Conservation (phyloP, 1,284 basidiomycete genomes). For the Cronartium quercuum region DNA sequence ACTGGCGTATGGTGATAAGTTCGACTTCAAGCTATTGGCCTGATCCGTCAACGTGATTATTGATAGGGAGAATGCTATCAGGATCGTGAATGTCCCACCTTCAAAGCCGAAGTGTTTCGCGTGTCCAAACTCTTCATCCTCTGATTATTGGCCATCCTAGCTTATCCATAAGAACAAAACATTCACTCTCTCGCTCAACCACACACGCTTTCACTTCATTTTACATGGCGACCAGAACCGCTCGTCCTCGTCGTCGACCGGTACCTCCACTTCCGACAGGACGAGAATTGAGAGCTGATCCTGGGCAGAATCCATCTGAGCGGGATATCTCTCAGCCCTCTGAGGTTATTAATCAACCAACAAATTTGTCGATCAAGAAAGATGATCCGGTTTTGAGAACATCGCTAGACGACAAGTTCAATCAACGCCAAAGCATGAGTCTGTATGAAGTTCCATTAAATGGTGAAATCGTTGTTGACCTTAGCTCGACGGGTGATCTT, state of each 20-base stretch:
- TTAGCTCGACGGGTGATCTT: neutral
- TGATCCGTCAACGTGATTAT: neutral
- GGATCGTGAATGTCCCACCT: too few species aligned
- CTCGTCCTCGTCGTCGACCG: neutral
- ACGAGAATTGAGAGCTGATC: neutral
- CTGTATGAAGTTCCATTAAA: neutral
- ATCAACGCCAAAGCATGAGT: neutral
- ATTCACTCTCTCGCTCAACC: too few species aligned
- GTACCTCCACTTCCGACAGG: neutral
- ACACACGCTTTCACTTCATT: too few species aligned
- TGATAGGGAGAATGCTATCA: too few species aligned
- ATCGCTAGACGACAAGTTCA: neutral
- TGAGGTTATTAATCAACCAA: neutral
- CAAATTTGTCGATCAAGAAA: neutral
- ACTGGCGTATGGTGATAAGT: neutral
- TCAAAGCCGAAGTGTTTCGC: too few species aligned
- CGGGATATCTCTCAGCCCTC: neutral
- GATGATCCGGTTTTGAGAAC: neutral
- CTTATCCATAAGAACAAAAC: too few species aligned
- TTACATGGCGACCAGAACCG: too few species aligned
- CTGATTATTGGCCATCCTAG: too few species aligned
- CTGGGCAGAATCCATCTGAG: neutral
- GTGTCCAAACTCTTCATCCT: too few species aligned
- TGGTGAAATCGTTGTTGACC: neutral
- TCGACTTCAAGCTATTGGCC: neutral